Percentiles rank a stretch among this genome's conserved stretches.
Evolutionary conservation across 2,329 filamentous ascomycete genomes (phyloP).

Genomic region (Microsporum ferrugineum): DNA sequence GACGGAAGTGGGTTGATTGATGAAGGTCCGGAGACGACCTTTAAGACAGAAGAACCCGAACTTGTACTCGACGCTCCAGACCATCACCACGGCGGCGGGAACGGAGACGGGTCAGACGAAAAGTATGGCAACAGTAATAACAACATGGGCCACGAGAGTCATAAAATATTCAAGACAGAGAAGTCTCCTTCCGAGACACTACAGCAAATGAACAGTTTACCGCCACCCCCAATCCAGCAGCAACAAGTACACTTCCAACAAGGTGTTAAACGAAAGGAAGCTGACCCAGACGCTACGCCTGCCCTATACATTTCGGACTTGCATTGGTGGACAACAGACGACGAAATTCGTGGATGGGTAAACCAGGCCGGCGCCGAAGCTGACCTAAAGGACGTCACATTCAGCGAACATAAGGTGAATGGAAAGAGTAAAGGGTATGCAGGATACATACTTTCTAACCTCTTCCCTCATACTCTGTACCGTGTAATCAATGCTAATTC

Average conservation of each 20-base stretch:
- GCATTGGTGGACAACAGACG: constrained; percentile 94
- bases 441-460: neutral
- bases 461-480: neutral
- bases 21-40: constrained; percentile 39
- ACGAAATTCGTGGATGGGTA: constrained; percentile 82
- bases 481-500: neutral
- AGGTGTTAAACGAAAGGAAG: constrained; percentile 52
- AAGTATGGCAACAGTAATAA: constrained; percentile 21
- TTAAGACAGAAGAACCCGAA: constrained; percentile 32
- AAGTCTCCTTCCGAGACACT: constrained; percentile 16
- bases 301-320: constrained; percentile 81
- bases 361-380: constrained; percentile 68
- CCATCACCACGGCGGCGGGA: constrained; percentile 19
- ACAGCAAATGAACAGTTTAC: constrained; percentile 8
- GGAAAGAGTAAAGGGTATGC: constrained; percentile 94
- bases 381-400: constrained; percentile 84
- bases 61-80: constrained; percentile 30
- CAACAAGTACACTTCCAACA: constrained; percentile 37
- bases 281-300: constrained; percentile 50
- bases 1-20: constrained; percentile 43
- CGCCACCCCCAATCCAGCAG: constrained; percentile 27
- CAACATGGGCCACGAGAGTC: constrained; percentile 16
- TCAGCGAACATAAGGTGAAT: constrained; percentile 97
- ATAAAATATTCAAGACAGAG: constrained; percentile 15
- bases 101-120: constrained; percentile 14